Percentiles rank a stretch among this genome's conserved stretches.
Evolutionary conservation across 306 rosid species (phyloP).

Genomic region (Prosopis cineraria): DNA sequence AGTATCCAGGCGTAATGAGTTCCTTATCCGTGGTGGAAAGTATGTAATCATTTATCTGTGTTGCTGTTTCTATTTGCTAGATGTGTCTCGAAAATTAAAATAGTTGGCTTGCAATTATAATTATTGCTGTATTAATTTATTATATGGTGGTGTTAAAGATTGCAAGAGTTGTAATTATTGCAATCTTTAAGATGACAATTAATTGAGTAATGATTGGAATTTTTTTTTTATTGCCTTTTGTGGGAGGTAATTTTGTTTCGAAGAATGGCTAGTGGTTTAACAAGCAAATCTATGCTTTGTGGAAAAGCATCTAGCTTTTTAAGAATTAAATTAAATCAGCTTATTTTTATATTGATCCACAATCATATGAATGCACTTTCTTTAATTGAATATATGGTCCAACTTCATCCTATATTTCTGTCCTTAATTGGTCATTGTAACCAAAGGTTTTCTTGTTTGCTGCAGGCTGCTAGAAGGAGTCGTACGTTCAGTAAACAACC

Average conservation of each 20-base stretch:
- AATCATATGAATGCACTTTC: not conserved
- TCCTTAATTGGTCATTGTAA: constrained; percentile 28
- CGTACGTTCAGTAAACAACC: constrained; percentile 86
- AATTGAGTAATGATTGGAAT: constrained; percentile 12
- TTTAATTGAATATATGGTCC: not conserved
- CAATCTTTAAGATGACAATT: not conserved
- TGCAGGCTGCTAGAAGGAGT: constrained; percentile 96
- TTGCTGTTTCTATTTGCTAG: not conserved
- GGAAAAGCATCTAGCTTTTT: constrained; percentile 19
- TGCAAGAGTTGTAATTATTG: constrained; percentile 13
- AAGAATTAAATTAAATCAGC: constrained; percentile 28
- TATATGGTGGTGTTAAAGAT: not conserved
- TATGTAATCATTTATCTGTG: constrained; percentile 39
- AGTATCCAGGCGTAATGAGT: constrained; percentile 60
- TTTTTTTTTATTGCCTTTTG: constrained; percentile 5
- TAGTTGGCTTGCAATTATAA: constrained; percentile 21
- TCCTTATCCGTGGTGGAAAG: constrained; percentile 83
- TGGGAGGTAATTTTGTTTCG: constrained; percentile 1
- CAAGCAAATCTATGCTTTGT: constrained; percentile 4
- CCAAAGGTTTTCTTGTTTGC: constrained; percentile 28
- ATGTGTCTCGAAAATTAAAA: constrained; percentile 8
- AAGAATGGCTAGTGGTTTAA: constrained; percentile 6
- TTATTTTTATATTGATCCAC: not conserved
- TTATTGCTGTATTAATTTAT: not conserved
- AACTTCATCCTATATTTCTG: constrained; percentile 11